Evolutionary conservation across 2,329 filamentous ascomycete species (phyloP).

Genomic region (Chaetomium strumarium): DNA sequence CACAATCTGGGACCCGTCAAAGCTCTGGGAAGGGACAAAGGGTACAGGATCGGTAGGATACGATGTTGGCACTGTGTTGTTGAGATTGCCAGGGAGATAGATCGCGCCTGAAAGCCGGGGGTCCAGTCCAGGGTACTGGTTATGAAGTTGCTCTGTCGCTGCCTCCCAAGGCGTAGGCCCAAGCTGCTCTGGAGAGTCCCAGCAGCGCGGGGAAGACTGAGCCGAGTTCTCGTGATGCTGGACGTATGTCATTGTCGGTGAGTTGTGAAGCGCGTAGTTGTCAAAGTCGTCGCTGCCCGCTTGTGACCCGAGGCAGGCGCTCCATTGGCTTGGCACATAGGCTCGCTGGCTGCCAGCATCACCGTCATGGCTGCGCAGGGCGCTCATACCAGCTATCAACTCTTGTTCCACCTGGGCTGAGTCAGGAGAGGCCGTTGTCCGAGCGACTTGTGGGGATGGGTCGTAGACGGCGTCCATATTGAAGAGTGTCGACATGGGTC

Average conservation of each 20-base stretch:
- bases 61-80: slow-evolving; percentile 9
- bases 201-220: slow-evolving; percentile 23
- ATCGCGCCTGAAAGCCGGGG: slow-evolving; percentile 3
- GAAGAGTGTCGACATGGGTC: slow-evolving; percentile 10
- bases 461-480: slow-evolving; percentile 7
- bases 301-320: slow-evolving; percentile 12
- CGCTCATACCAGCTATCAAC: slow-evolving; percentile 6
- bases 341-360: background rate
- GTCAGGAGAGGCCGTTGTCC: slow-evolving; percentile 6
- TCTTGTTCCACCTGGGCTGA: slow-evolving; percentile 2
- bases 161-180: slow-evolving; percentile 12
- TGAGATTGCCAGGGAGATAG: slow-evolving; percentile 5
- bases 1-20: slow-evolving; percentile 3
- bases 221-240: slow-evolving; percentile 8
- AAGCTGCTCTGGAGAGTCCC: slow-evolving; percentile 21
- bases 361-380: slow-evolving; percentile 10
- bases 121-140: slow-evolving; percentile 8
- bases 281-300: slow-evolving; percentile 18
- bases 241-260: slow-evolving; percentile 10
- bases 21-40: slow-evolving; percentile 7
- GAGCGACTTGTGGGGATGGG: slow-evolving; percentile 11
- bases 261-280: slow-evolving; percentile 23
- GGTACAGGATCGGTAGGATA: slow-evolving; percentile 6
- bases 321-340: slow-evolving; percentile 19
- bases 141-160: slow-evolving; percentile 9